Percentiles rank a stretch among this genome's conserved stretches.
Evolutionary conservation across 83 land plant genomes (phyloP).

Genomic region (Picea mariana): DNA sequence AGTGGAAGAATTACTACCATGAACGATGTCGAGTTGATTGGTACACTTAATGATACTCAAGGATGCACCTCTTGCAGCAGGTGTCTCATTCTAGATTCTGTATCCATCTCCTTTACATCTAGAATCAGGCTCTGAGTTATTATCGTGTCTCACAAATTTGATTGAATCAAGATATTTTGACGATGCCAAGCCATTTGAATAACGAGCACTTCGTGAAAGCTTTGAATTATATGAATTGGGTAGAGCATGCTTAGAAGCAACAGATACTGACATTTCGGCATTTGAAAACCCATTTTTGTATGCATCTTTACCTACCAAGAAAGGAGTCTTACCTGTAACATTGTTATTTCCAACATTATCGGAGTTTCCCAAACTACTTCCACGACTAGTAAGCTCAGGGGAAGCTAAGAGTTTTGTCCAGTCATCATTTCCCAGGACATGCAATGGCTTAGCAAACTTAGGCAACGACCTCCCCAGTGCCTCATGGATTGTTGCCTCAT

Average conservation of each 20-base stretch:
- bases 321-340: no score
- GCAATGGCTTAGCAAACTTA: constrained; percentile 13
- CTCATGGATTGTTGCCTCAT: background rate
- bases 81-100: background rate
- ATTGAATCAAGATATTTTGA: background rate
- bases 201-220: background rate
- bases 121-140: background rate
- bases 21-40: background rate
- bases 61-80: no score
- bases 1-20: background rate
- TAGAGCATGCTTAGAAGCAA: constrained; percentile 3
- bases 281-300: constrained; percentile 3
- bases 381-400: background rate
- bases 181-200: constrained; percentile 5
- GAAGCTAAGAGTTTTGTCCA: constrained; percentile 66
- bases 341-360: no score
- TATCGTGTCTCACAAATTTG: background rate
- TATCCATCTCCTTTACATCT: background rate
- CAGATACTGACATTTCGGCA: background rate
- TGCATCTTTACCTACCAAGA: background rate
- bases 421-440: background rate
- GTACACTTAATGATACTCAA: background rate
- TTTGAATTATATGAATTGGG: background rate
- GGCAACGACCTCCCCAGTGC: background rate
- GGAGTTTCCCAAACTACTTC: constrained; percentile 7